Evolutionary conservation across 2,329 filamentous ascomycete genomes (phyloP).

Genomic region (Zymoseptoria crescenta): DNA sequence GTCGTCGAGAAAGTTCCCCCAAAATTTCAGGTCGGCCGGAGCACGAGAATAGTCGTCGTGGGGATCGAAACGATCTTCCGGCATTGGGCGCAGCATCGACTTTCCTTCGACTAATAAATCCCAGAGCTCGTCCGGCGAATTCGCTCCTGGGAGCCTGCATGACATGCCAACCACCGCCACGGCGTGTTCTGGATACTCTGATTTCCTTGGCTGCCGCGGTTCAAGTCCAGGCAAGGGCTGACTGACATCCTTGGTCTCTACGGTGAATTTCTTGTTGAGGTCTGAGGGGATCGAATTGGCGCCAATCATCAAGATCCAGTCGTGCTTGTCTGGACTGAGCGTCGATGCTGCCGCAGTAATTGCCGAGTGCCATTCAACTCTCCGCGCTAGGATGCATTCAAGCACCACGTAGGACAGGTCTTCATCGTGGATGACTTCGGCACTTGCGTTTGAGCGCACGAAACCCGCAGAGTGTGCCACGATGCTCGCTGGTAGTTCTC

Average conservation of each 20-base stretch:
- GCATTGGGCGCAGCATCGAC: background rate
- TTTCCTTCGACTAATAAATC: slow-evolving; percentile 2
- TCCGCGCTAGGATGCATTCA: slow-evolving; percentile 2
- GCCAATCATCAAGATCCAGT: background rate
- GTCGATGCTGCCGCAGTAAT: background rate
- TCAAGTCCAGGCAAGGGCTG: background rate
- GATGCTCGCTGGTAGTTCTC: background rate
- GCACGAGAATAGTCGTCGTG: background rate
- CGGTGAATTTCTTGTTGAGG: background rate
- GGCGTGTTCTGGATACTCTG: background rate
- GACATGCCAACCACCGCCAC: slow-evolving; percentile 14
- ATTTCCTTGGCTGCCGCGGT: background rate
- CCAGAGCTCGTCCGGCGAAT: slow-evolving; percentile 10
- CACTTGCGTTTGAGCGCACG: slow-evolving; percentile 3
- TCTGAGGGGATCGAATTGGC: background rate
- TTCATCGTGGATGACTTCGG: background rate
- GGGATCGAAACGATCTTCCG: slow-evolving; percentile 2
- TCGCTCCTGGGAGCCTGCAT: slow-evolving; percentile 6
- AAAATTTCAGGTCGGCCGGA: background rate
- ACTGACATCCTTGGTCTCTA: background rate
- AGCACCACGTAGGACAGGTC: background rate
- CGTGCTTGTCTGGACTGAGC: background rate
- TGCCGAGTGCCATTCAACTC: slow-evolving; percentile 3
- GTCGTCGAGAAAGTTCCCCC: slow-evolving; percentile 13
- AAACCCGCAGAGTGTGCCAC: background rate